A percentile compares a stretch with the other conserved stretches of the same genome.
Evolutionary conservation across 768 basidiomycete genomes (phyloP).

Genomic region (Arthromyces matolae): DNA sequence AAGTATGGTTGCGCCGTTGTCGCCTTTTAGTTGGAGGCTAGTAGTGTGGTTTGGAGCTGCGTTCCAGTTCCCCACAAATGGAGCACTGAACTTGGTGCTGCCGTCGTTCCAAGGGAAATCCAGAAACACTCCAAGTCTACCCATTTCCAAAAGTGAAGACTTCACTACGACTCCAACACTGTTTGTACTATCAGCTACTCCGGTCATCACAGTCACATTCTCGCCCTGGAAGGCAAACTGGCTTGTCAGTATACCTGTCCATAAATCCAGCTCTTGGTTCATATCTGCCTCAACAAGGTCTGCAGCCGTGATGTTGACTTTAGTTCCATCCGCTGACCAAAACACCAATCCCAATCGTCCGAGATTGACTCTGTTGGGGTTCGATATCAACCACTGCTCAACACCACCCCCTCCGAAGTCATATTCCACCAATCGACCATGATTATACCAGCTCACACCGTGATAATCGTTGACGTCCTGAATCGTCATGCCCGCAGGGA

Average conservation of each 20-base stretch:
- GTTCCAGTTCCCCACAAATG: conserved; percentile 54
- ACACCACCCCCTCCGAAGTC: conserved; percentile 47
- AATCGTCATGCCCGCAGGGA: conserved; percentile 40
- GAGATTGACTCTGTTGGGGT: conserved; percentile 55
- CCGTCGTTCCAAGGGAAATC: conserved; percentile 65
- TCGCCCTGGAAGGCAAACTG: conserved; percentile 35
- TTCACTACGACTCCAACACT: conserved; percentile 36
- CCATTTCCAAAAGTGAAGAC: conserved; percentile 37
- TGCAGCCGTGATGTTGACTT: conserved; percentile 32
- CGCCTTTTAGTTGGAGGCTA: conserved; percentile 9
- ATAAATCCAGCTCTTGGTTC: conserved; percentile 48
- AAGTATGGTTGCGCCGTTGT: conserved; percentile 33
- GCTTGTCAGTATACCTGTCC: conserved; percentile 51
- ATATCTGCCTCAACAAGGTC: conserved; percentile 33
- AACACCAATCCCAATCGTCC: conserved; percentile 49
- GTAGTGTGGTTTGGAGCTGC: conserved; percentile 48
- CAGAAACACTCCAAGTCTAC: conserved; percentile 44
- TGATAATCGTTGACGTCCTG: conserved; percentile 43
- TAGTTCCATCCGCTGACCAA: conserved; percentile 23
- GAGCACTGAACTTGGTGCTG: conserved; percentile 49
- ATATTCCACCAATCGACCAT: conserved; percentile 47
- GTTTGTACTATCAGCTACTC: conserved; percentile 35
- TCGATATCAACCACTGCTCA: conserved; percentile 54
- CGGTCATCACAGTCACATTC: conserved; percentile 36
- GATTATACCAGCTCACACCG: conserved; percentile 48